Evolutionary conservation across 208 protist genomes (phyloP), one percentile per base, ranked within the genome.

Genomic region (Angomonas ambiguus): DNA sequence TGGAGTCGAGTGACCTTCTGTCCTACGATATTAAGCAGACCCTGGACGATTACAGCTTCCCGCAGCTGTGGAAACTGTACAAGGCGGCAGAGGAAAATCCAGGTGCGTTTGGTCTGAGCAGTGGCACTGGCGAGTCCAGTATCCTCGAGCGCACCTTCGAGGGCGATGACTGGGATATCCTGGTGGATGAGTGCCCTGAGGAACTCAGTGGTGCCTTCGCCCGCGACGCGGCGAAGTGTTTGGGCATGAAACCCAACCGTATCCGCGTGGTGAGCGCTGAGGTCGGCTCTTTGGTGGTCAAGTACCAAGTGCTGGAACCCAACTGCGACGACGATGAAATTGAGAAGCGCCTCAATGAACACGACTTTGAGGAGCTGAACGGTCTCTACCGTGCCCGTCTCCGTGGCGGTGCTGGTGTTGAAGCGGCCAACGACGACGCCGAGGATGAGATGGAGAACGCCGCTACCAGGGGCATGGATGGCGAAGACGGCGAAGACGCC

Each of bases 131-230:
- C 62, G 68, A 79, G 62, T 68, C 30, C 13, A 58, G 11, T 48
- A 49, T 48, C 55, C 42, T 67, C 55, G 76, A 61, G 55, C 55
- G 55, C 55, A 25, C 27, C 24, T 77, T 89, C 42, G 57, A 49
- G 33, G 76, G 81, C 25, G 80, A 85, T 48, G 81, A 79, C 62
- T 91, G 81, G 81, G 62, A 71, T 24, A 33, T 60, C 20, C 62
- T 87, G 18, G n/a, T 82, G 16, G 72, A 66, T 2, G 62, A 66
- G 8, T 38, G 68, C 30, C 67, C 53, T 6, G 53, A 65, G 45
- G 35, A 51, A 25, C 32, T 82, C 30, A 33, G 75, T 51, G 53
- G 18, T 22, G 72, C 76, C 34, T 91, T 91, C 67, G 32, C 61
- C 49, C 27, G 34, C 31, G 84, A 86, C 49, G 74, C 69, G 25